Evolutionary conservation across 805 yeast species (phyloP), one percentile per base, ranked within the genome.

Genomic region (Wickerhamiella vanderwaltii): DNA sequence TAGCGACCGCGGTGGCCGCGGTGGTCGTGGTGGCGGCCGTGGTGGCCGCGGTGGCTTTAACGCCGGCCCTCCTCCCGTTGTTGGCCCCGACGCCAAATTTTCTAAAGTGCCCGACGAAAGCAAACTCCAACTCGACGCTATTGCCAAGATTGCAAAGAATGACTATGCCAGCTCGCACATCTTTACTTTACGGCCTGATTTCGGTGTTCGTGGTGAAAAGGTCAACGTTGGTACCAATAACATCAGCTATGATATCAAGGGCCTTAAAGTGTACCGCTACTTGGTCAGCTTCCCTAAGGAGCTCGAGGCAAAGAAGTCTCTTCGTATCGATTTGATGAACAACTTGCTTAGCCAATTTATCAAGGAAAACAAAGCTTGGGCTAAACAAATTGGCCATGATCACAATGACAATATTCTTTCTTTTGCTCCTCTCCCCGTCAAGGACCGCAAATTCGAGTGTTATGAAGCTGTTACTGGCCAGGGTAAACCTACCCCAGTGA

Each of bases 331-430:
- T 20, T 13, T 38, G 18, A 38, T 38, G 30, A 23, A 23, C 35
- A 38, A 38, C 35, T 6, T 38, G 23, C 18, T 38, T 22, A 38
- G 41, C 35, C 41, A 38, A 35, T 23, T 38, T 7, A 38, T 38
- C 13, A 18, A 22, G 18, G 41, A 38, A 11, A 38, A 38, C 30
- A 13, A 23, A 24, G 17, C 16, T 6, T 32, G 23, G 9, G 30
- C 41, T 24, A 38, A 38, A 35, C 35, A 30, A 29, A 38, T 38
- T 24, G 41, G 41, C 9, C 41, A 38, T 20, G 41, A 38, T 25
- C 41, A 38, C 30, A 38, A 38, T n/a, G 41, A 38, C 30, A 38
- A 38, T 30, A 20, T 38, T 17, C 17, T 38, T 15, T 38, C 41
- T 15, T 38, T 38, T 30, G 30, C 29, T 16, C 41, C 41, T 12